Conservation (phyloP, 2,329 filamentous ascomycete genomes). For the Beauveria bassiana region DNA sequence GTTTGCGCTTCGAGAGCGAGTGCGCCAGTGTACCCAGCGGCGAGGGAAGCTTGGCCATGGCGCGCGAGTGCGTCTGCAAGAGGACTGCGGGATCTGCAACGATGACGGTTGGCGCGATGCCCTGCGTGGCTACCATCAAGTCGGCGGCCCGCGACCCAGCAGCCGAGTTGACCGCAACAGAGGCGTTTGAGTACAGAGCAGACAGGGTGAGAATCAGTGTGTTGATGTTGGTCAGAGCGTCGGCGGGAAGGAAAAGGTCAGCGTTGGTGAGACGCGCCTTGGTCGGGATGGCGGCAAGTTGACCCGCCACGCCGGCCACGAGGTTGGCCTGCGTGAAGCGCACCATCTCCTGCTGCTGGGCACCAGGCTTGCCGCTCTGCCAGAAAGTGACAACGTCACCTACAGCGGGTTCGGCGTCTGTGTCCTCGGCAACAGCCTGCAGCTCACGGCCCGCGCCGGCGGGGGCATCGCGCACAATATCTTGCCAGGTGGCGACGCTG, state of each 20-base stretch:
- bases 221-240: constrained; percentile 72
- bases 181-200: constrained; percentile 77
- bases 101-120: constrained; percentile 73
- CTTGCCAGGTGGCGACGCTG: constrained; percentile 87
- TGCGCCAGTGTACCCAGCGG: constrained; percentile 60
- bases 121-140: constrained; percentile 63
- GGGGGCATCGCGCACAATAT: constrained; percentile 67
- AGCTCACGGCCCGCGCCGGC: constrained; percentile 52
- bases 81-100: constrained; percentile 70
- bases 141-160: constrained; percentile 62
- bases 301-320: constrained; percentile 74
- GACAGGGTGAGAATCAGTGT: constrained; percentile 72
- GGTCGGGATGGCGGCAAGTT: constrained; percentile 68
- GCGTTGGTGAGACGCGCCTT: constrained; percentile 63
- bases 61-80: constrained; percentile 56
- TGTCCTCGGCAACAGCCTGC: constrained; percentile 51
- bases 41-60: constrained; percentile 52
- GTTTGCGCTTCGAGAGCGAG: constrained; percentile 59
- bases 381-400: constrained; percentile 60
- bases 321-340: constrained; percentile 78
- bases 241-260: constrained; percentile 80
- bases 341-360: constrained; percentile 57
- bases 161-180: constrained; percentile 82
- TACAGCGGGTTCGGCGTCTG: constrained; percentile 25
- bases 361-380: constrained; percentile 40